phyloP scores from a whole-genome alignment of 1,139 yeast species.

The Saccharomyces hybrid region DNA sequence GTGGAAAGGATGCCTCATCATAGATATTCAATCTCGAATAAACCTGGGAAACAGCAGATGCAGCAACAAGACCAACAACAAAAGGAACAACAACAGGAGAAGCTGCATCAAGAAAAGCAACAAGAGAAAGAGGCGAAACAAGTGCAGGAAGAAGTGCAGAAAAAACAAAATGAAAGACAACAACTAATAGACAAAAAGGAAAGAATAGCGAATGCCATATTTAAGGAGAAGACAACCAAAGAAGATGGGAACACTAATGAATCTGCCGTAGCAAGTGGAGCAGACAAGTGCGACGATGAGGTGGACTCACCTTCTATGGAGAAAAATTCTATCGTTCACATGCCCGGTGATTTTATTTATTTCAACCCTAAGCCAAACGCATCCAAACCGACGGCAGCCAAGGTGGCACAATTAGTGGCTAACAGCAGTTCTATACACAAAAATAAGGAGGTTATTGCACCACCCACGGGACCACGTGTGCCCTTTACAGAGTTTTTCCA shows the following conservation, averaged over 20 bases:
- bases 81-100: constrained; percentile 11
- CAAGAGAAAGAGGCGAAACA: constrained; percentile 6
- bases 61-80: background rate
- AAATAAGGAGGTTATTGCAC: constrained; percentile 34
- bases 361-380: constrained; percentile 14
- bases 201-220: background rate
- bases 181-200: background rate
- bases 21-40: constrained; percentile 42
- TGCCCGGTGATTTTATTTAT: constrained; percentile 33
- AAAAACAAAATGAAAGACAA: constrained; percentile 1
- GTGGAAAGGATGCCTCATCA: constrained; percentile 31
- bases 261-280: constrained; percentile 1
- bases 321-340: constrained; percentile 29
- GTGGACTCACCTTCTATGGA: constrained; percentile 17
- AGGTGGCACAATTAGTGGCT: background rate
- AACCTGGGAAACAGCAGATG: constrained; percentile 16
- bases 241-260: background rate
- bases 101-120: constrained; percentile 13
- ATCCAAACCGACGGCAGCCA: background rate
- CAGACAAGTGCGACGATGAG: constrained; percentile 3
- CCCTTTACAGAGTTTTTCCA: constrained; percentile 67
- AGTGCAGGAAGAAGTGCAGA: background rate
- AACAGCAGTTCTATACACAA: background rate
- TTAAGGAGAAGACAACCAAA: background rate
- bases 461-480: constrained; percentile 61